Base-by-base conservation (phyloP, 495 filamentous ascomycete genomes). In the Rostrohypoxylon terebratum region DNA sequence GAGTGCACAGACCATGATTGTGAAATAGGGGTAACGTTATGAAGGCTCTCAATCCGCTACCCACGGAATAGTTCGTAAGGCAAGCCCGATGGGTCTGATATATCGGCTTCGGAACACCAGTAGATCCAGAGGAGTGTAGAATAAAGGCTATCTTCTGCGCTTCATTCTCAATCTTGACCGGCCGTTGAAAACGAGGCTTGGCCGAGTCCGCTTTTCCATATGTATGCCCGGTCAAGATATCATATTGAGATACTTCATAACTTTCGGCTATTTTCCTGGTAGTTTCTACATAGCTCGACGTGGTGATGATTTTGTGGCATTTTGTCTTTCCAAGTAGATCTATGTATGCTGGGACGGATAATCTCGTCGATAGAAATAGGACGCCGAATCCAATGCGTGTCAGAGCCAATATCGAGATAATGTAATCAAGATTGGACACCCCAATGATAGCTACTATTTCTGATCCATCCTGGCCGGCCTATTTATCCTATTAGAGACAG, bases 21-120 rank as follows among this genome's bases (percentile, higher is more conserved):
- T 80, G 78, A 48, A 63, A 80, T 8, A 80, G 58, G 25, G 78
- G 78, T 44, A 77, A 60, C 6, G 75, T 75, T 42, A 74, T 48
- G 23, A 77, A 69, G 16, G 73, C 71, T 11, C 70, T 67, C 73
- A 75, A 69, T 1, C 67, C 63, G 48, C 63, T 71, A n/a, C 68
- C 65, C 4, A 67, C 58, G n/a, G 73, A 61, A 53, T 67, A 75
- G 34, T 72, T 72, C 80, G 81, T 59, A 77, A 78, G 34, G 44
- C 59, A 51, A 47, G 72, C 55, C 31, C 25, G 53, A 13, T 82
- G 78, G 14, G 48, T 73, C 31, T 78, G 74, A 50, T 65, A 77
- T 53, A 81, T 78, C 11, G 88, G 86, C 59, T 90, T 89, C 0
- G 87, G 87, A 9, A 82, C 81, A 0, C 88, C 88, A 5, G 87